A percentile compares a stretch with the other conserved stretches of the same genome.
phyloP scores from a whole-genome alignment of 371 early-diverging fungal species.

The Apophysomyces elegans region DNA sequence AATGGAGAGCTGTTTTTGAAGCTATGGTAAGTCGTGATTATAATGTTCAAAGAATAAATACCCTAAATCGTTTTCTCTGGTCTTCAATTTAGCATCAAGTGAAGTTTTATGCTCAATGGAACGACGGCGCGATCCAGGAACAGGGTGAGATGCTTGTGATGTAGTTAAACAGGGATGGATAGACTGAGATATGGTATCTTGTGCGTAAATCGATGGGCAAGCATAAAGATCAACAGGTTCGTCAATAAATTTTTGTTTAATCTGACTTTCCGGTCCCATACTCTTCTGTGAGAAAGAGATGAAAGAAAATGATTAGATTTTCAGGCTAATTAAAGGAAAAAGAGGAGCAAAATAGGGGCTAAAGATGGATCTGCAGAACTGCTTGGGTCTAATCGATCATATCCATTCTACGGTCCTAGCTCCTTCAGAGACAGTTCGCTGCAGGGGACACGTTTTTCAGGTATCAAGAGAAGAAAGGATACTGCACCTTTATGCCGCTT shows the following conservation, averaged over 20 bases:
- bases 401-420: not conserved
- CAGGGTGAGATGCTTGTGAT: slow-evolving; percentile 31
- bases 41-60: slow-evolving; percentile 3
- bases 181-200: slow-evolving; percentile 5
- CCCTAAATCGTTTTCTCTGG: slow-evolving; percentile 17
- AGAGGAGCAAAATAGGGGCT: slow-evolving; percentile 12
- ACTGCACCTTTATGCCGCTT: slow-evolving; percentile 9
- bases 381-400: slow-evolving; percentile 7
- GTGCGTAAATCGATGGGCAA: not conserved
- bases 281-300: slow-evolving; percentile 9
- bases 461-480: slow-evolving; percentile 10
- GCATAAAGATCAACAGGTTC: slow-evolving; percentile 8
- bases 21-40: not conserved
- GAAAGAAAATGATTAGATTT: slow-evolving; percentile 4
- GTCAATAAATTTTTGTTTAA: slow-evolving; percentile 6
- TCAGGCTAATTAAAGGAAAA: slow-evolving; percentile 5
- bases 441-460: slow-evolving; percentile 5
- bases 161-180: slow-evolving; percentile 17
- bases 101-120: slow-evolving; percentile 32
- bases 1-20: slow-evolving; percentile 2
- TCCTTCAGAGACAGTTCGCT: slow-evolving; percentile 8
- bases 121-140: slow-evolving; percentile 44
- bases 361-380: slow-evolving; percentile 8
- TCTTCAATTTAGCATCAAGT: slow-evolving; percentile 22
- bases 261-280: slow-evolving; percentile 5